These are phyloP conservation scores for Elsinoe perseae DNA, from an alignment of 2,329 filamentous ascomycete genomes.

Conservation along the genomic window DNA sequence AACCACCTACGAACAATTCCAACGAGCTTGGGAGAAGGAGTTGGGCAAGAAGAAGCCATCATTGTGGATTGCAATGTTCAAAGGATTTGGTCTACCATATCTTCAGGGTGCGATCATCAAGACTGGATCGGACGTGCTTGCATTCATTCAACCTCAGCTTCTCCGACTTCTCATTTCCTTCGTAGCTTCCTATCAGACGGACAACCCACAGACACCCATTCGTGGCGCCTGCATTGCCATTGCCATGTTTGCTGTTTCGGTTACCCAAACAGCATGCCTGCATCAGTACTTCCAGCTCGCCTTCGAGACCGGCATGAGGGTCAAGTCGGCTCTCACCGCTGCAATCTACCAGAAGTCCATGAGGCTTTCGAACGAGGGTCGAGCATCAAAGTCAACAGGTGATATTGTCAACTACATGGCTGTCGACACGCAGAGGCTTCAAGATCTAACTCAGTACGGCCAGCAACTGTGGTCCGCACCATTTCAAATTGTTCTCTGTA, in stretches of 20 bases:
- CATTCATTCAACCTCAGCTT: constrained; percentile 87
- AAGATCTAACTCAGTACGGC: constrained; percentile 90
- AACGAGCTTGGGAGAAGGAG: constrained; percentile 69
- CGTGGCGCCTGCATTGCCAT: constrained; percentile 81
- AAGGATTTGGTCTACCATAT: constrained; percentile 80
- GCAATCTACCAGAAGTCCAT: constrained; percentile 90
- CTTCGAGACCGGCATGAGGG: constrained; percentile 93
- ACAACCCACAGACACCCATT: constrained; percentile 65
- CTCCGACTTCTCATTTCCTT: constrained; percentile 77
- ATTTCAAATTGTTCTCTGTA: constrained; percentile 92
- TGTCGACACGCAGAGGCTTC: constrained; percentile 88
- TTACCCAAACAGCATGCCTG: constrained; percentile 78
- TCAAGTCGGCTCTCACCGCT: constrained; percentile 83
- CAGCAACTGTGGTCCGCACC: constrained; percentile 95
- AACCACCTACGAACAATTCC: constrained; percentile 61
- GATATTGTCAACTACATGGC: constrained; percentile 99
- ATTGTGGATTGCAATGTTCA: constrained; percentile 78
- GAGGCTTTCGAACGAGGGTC: constrained; percentile 84
- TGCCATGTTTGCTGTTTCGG: constrained; percentile 83
- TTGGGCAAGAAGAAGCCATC: constrained; percentile 65
- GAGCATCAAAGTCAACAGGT: constrained; percentile 80
- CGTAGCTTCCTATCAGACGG: constrained; percentile 63
- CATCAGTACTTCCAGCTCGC: constrained; percentile 97
- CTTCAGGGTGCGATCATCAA: constrained; percentile 78
- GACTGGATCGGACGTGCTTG: constrained; percentile 72